These are phyloP conservation scores for Inonotus hispidus DNA, from an alignment of 1,284 basidiomycete genomes.

Conservation along the genomic window DNA sequence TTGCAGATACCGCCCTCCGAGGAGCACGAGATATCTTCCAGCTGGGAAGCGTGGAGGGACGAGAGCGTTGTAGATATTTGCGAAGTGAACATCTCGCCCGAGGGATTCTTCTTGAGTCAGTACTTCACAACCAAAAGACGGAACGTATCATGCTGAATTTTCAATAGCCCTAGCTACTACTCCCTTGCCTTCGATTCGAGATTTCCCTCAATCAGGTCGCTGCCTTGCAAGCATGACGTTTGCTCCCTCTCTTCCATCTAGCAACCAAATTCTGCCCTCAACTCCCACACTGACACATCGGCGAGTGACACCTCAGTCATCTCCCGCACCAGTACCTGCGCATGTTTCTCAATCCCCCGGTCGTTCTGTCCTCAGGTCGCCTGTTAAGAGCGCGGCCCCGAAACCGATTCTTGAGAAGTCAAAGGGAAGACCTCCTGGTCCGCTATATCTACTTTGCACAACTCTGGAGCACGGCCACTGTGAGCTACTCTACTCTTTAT, in stretches of 20 bases:
- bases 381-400: conserved; percentile 12
- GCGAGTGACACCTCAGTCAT: conserved; percentile 15
- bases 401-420: conserved; percentile 10
- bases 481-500: conserved; percentile 29
- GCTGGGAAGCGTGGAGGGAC: conserved; percentile 61
- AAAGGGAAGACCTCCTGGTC: conserved; percentile 18
- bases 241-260: conserved; percentile 34
- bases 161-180: conserved; percentile 37
- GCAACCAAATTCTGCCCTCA: conserved; percentile 24
- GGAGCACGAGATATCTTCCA: conserved; percentile 32
- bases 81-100: conserved; percentile 49
- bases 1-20: conserved; percentile 28
- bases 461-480: conserved; percentile 59
- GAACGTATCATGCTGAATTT: conserved; percentile 13
- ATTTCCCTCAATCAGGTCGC: conserved; percentile 27
- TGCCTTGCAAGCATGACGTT: conserved; percentile 43
- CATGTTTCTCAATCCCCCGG: conserved; percentile 21
- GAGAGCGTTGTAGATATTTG: conserved; percentile 56
- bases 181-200: conserved; percentile 40
- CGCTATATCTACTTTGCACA: conserved; percentile 44
- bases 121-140: conserved; percentile 6
- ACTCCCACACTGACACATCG: conserved; percentile 28
- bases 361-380: conserved; percentile 14
- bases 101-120: conserved; percentile 39
- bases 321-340: conserved; percentile 9